These are phyloP conservation scores for Erigeron philadelphicus DNA, from an alignment of 140 eudicot genomes.

Conservation along the genomic window DNA sequence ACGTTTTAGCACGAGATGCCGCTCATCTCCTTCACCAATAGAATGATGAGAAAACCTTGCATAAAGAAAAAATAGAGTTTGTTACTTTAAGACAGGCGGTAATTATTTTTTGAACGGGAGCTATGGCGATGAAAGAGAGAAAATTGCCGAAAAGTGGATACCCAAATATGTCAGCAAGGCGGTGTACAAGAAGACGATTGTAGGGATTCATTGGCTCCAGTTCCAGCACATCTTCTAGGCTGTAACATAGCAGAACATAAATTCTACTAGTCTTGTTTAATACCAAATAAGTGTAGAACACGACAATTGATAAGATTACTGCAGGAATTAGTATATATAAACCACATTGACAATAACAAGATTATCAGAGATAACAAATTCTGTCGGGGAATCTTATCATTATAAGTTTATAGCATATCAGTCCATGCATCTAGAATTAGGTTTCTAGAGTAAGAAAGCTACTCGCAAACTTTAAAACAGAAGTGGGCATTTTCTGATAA, in stretches of 20 bases:
- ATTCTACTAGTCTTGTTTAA: slow-evolving; percentile 4
- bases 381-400: not conserved
- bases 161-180: slow-evolving; percentile 98
- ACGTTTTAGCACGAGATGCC: slow-evolving; percentile 77
- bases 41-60: slow-evolving; percentile 86
- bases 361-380: not conserved
- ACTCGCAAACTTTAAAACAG: not conserved
- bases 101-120: not conserved
- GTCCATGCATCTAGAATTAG: not conserved
- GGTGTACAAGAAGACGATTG: slow-evolving; percentile 82
- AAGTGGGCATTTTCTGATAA: not conserved
- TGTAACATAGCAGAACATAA: slow-evolving; percentile 36
- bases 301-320: not conserved
- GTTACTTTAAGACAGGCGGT: not conserved
- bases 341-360: not conserved
- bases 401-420: not conserved
- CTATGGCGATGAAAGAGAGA: not conserved
- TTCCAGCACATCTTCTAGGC: slow-evolving; percentile 61
- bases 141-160: slow-evolving; percentile 21
- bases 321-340: slow-evolving; percentile 6
- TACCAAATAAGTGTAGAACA: not conserved
- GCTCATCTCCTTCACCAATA: slow-evolving; percentile 84
- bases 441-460: slow-evolving; percentile 2
- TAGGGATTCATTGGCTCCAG: slow-evolving; percentile 91
- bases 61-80: slow-evolving; percentile 15